Percentiles rank a stretch among this genome's conserved stretches.
Evolutionary conservation across 768 basidiomycete genomes (phyloP).

Genomic region (Jaapia argillacea): DNA sequence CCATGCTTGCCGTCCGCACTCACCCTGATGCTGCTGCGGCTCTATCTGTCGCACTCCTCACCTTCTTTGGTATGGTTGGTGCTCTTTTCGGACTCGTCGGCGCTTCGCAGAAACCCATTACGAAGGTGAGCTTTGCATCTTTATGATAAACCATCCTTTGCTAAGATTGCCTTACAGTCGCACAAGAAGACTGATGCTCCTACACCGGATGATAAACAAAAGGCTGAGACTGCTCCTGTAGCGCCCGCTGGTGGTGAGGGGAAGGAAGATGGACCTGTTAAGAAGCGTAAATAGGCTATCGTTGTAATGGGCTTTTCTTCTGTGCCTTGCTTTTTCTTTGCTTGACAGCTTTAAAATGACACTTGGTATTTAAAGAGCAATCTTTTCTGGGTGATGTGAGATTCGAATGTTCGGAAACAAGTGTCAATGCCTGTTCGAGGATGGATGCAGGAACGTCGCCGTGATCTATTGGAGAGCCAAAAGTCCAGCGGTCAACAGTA

Average conservation of each 20-base stretch:
- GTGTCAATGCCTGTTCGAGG: too few species aligned
- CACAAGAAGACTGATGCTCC: conserved; percentile 70
- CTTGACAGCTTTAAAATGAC: too few species aligned
- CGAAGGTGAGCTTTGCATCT: conserved; percentile 39
- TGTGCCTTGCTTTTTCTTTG: neutral
- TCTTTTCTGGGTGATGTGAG: too few species aligned
- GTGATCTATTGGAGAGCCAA: too few species aligned
- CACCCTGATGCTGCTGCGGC: conserved; percentile 84
- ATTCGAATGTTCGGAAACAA: too few species aligned
- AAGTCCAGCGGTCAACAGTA: too few species aligned
- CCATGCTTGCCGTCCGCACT: conserved; percentile 72
- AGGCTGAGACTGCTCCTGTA: conserved; percentile 53
- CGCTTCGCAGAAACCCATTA: conserved; percentile 58
- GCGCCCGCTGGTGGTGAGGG: conserved; percentile 67
- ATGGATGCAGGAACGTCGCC: too few species aligned
- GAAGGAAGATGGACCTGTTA: conserved; percentile 55
- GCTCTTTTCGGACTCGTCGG: conserved; percentile 73
- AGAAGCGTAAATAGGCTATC: conserved; percentile 66
- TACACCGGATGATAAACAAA: conserved; percentile 55
- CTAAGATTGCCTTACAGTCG: conserved; percentile 29
- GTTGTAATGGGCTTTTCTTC: neutral
- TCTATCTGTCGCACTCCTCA: conserved; percentile 63
- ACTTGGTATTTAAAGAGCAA: too few species aligned
- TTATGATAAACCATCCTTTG: neutral
- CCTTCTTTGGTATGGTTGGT: conserved; percentile 79